Conservation (phyloP, 306 rosid species). For the Spatholobus suberectus region DNA sequence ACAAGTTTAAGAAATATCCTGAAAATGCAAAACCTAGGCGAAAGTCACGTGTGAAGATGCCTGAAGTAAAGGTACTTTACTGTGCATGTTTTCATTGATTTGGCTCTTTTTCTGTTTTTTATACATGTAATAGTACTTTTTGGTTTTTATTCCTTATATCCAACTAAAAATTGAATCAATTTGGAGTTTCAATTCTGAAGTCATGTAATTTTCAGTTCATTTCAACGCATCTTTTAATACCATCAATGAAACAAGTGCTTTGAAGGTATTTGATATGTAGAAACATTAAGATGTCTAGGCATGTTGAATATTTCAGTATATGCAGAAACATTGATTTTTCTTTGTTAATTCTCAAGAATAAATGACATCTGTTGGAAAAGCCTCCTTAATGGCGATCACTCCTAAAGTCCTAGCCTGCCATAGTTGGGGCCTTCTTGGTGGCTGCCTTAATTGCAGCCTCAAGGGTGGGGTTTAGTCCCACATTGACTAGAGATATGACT, state of each 20-base stretch:
- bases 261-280: background rate
- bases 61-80: conserved; percentile 66
- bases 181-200: background rate
- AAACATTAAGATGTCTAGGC: background rate
- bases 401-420: too few relatives aligned
- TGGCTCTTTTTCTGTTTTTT: conserved; percentile 8
- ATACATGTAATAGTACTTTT: background rate
- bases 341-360: background rate
- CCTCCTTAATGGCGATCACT: too few relatives aligned
- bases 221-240: background rate
- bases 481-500: too few relatives aligned
- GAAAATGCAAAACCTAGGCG: conserved; percentile 53
- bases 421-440: too few relatives aligned
- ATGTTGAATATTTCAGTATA: background rate
- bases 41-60: conserved; percentile 53
- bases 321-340: background rate
- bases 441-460: too few relatives aligned
- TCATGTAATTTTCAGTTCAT: conserved; percentile 6
- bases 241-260: background rate
- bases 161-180: conserved; percentile 10
- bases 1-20: conserved; percentile 42
- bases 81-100: conserved; percentile 8
- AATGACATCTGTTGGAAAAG: too few relatives aligned
- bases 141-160: conserved; percentile 5
- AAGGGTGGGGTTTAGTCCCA: too few relatives aligned